Evolutionary conservation across 768 basidiomycete species (phyloP).

Genomic region (Phlebiopsis flavidoalba): DNA sequence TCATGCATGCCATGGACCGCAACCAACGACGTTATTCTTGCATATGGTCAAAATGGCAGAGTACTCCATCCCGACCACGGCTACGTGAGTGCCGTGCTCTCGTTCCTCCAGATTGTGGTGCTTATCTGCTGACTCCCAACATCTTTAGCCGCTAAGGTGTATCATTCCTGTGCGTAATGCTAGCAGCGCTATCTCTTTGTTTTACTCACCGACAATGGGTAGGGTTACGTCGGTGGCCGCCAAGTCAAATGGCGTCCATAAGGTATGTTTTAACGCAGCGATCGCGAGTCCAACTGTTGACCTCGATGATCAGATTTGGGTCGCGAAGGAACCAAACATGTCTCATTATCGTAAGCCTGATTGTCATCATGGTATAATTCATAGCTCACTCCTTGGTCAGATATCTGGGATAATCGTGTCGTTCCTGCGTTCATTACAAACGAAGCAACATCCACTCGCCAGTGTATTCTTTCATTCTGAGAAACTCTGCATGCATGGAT

Average conservation of each 20-base stretch:
- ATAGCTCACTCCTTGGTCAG: neutral
- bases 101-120: neutral
- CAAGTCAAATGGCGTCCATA: conserved; percentile 19
- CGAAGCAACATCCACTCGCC: conserved; percentile 15
- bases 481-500: conserved; percentile 16
- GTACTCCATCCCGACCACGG: conserved; percentile 20
- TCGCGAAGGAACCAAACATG: conserved; percentile 15
- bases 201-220: too few species aligned
- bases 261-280: conserved; percentile 3
- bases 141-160: conserved; percentile 14
- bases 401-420: conserved; percentile 18
- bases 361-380: neutral
- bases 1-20: conserved; percentile 17
- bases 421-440: conserved; percentile 16
- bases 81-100: conserved; percentile 7
- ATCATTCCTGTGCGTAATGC: conserved; percentile 13
- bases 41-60: conserved; percentile 16
- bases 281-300: neutral
- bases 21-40: conserved; percentile 17
- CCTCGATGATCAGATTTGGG: conserved; percentile 9
- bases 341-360: conserved; percentile 18
- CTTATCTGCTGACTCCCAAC: neutral
- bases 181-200: neutral
- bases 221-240: conserved; percentile 16
- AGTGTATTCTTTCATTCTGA: conserved; percentile 15